Conservation (phyloP, 2,329 filamentous ascomycete genomes). For the Alternaria arbusti region DNA sequence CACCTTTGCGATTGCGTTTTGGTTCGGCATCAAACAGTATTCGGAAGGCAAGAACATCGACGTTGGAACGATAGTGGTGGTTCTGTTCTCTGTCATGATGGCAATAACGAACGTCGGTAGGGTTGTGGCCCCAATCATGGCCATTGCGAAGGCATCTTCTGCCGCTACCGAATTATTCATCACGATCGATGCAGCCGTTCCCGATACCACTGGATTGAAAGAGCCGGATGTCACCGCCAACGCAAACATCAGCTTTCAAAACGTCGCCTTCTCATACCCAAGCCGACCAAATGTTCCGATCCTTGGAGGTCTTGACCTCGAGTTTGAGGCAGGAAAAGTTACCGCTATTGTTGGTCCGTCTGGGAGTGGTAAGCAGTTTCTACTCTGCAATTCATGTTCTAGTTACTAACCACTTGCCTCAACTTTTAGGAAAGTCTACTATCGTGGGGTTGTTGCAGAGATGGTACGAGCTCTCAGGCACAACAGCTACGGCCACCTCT, state of each 20-base stretch:
- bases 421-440: conserved; percentile 71
- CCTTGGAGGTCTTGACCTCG: conserved; percentile 64
- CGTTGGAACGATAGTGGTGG: conserved; percentile 45
- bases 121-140: conserved; percentile 40
- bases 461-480: conserved; percentile 67
- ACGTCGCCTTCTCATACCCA: conserved; percentile 49
- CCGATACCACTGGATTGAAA: conserved; percentile 38
- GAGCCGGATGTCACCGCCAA: conserved; percentile 45
- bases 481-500: conserved; percentile 14
- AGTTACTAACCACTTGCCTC: not conserved
- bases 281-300: conserved; percentile 67
- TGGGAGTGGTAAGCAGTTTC: conserved; percentile 7
- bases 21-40: conserved; percentile 48
- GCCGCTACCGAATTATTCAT: conserved; percentile 46
- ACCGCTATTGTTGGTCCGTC: conserved; percentile 78
- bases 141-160: conserved; percentile 43
- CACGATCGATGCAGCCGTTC: conserved; percentile 44
- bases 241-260: conserved; percentile 42
- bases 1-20: conserved; percentile 48
- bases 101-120: conserved; percentile 43
- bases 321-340: conserved; percentile 68
- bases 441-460: conserved; percentile 73
- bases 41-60: conserved; percentile 36
- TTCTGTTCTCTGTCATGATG: conserved; percentile 50
- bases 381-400: not conserved